These are phyloP conservation scores for Boletus eberwhitei DNA, from an alignment of 768 basidiomycete genomes.

Conservation along the genomic window DNA sequence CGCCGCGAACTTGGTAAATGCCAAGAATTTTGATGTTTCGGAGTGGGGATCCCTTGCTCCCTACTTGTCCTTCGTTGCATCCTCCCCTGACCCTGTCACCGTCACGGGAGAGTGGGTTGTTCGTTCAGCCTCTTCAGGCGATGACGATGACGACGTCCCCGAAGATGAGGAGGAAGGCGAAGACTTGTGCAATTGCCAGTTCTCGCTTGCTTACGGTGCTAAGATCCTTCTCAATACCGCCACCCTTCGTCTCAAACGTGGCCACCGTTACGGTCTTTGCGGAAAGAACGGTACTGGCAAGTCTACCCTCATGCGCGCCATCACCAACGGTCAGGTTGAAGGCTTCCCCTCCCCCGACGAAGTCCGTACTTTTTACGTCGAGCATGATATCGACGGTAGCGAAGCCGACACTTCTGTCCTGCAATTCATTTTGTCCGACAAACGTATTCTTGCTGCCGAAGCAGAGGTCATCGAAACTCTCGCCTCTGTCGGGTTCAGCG, in stretches of 20 bases:
- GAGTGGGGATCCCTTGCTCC: conserved; percentile 83
- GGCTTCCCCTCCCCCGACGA: conserved; percentile 97
- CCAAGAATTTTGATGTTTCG: conserved; percentile 87
- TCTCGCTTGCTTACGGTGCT: conserved; percentile 98
- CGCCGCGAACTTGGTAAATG: conserved; percentile 82
- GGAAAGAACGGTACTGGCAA: conserved; percentile 99
- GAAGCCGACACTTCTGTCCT: conserved; percentile 90
- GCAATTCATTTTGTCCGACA: conserved; percentile 82
- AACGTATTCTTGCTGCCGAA: conserved; percentile 69
- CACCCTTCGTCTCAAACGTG: conserved; percentile 94
- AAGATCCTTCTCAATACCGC: conserved; percentile 98
- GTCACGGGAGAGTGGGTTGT: conserved; percentile 86
- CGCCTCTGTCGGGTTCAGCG: conserved; percentile 87
- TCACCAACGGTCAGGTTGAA: conserved; percentile 94
- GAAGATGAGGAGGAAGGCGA: conserved; percentile 98
- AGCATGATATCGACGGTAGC: conserved; percentile 97
- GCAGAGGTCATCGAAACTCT: conserved; percentile 78
- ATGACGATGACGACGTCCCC: conserved; percentile 59
- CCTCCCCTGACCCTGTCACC: conserved; percentile 61
- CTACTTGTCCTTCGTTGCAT: conserved; percentile 65
- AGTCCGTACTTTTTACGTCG: conserved; percentile 98
- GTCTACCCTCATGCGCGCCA: conserved; percentile 90
- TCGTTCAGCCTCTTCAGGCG: conserved; percentile 77
- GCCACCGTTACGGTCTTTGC: conserved; percentile 97
- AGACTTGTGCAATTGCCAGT: conserved; percentile 98